Conservation (phyloP, 2,329 filamentous ascomycete species). For the Zasmidium citrigriseum region DNA sequence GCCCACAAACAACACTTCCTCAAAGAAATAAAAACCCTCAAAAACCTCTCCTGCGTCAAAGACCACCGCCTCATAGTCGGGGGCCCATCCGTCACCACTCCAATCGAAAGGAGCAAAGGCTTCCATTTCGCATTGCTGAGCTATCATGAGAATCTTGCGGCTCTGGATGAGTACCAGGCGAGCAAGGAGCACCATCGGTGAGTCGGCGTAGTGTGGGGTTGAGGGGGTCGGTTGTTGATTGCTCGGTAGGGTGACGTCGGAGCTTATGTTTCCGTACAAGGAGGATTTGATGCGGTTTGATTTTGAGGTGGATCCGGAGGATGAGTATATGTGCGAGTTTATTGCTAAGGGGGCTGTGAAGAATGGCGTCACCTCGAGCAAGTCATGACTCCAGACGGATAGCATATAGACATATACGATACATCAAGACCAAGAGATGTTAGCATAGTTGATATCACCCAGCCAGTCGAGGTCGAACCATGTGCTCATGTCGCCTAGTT, state of each 20-base stretch:
- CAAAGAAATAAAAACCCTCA: slow-evolving; percentile 52
- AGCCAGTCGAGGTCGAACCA: slow-evolving; percentile 6
- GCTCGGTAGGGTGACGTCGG: slow-evolving; percentile 49
- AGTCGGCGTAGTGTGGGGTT: neutral
- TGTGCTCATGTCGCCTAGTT: slow-evolving; percentile 4
- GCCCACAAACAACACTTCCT: slow-evolving; percentile 50
- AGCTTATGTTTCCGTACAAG: slow-evolving; percentile 54
- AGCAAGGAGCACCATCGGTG: slow-evolving; percentile 51
- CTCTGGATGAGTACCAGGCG: slow-evolving; percentile 54
- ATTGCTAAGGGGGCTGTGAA: neutral
- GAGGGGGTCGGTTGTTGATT: slow-evolving; percentile 29
- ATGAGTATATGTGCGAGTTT: slow-evolving; percentile 33
- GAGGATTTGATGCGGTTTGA: slow-evolving; percentile 58
- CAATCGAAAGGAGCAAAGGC: slow-evolving; percentile 55
- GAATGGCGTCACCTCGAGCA: neutral
- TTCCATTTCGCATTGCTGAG: slow-evolving; percentile 55
- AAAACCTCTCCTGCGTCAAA: slow-evolving; percentile 51
- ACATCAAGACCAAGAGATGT: neutral
- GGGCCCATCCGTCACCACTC: slow-evolving; percentile 55
- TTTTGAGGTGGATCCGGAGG: slow-evolving; percentile 52
- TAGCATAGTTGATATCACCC: neutral
- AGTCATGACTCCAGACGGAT: no score
- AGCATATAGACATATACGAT: neutral
- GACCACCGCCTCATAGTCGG: slow-evolving; percentile 53
- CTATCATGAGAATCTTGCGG: slow-evolving; percentile 50